Percentiles rank a stretch among this genome's conserved stretches.
Evolutionary conservation across 2,329 filamentous ascomycete genomes (phyloP).

Genomic region (Cercospora nicotianae): DNA sequence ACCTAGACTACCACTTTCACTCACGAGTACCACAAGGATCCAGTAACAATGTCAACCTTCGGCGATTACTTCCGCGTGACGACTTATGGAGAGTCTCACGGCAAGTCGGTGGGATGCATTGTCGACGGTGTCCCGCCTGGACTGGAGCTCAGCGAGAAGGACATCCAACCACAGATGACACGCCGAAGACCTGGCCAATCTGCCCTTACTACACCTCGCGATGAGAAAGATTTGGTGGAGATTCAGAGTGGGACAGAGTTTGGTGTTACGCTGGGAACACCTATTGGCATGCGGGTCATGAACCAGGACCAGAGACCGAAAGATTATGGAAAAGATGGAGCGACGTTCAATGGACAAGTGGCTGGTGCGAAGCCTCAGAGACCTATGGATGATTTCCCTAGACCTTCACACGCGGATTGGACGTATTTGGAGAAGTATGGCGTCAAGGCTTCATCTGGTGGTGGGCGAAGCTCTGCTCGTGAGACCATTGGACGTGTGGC

Average conservation of each 20-base stretch:
- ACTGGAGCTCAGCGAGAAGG: conserved; percentile 72
- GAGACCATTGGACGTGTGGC: conserved; percentile 92
- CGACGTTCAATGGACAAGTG: conserved; percentile 12
- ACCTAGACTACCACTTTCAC: background rate
- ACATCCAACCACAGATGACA: conserved; percentile 90
- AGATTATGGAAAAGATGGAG: conserved; percentile 71
- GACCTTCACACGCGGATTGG: conserved; percentile 92
- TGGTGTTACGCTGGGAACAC: conserved; percentile 85
- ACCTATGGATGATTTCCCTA: conserved; percentile 89
- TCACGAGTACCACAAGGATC: background rate
- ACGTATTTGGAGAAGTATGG: conserved; percentile 98
- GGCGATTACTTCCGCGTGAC: conserved; percentile 79
- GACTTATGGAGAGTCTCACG: conserved; percentile 87
- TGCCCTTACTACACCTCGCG: conserved; percentile 83
- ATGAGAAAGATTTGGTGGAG: conserved; percentile 87
- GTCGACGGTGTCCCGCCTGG: conserved; percentile 90
- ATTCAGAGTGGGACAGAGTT: conserved; percentile 93
- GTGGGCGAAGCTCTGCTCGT: conserved; percentile 85
- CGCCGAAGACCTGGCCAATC: conserved; percentile 86
- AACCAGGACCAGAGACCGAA: conserved; percentile 92
- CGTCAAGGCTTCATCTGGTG: conserved; percentile 85
- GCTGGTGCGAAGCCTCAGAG: conserved; percentile 38
- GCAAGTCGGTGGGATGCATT: conserved; percentile 89
- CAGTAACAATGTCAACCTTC: conserved; percentile 77
- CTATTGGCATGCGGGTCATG: conserved; percentile 80